These are phyloP conservation scores for Cenchrus purpureus DNA, from an alignment of 176 grass and related monocot genomes.

Conservation along the genomic window DNA sequence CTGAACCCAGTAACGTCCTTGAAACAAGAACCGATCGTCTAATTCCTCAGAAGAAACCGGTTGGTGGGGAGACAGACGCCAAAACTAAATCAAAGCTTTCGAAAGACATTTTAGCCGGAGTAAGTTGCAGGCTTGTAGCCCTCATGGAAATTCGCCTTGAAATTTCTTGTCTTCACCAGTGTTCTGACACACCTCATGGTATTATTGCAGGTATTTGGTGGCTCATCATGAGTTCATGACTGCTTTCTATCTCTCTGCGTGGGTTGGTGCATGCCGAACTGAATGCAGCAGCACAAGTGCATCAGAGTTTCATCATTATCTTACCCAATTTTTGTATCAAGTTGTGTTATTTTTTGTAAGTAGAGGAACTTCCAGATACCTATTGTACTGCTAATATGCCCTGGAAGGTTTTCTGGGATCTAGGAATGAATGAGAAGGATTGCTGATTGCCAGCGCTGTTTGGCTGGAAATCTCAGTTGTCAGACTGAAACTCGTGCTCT, in stretches of 20 bases:
- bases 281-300: not conserved
- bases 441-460: not conserved
- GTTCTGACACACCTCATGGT: not conserved
- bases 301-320: not conserved
- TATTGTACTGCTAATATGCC: not conserved
- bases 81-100: constrained; percentile 68
- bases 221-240: constrained; percentile 34
- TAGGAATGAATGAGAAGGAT: not conserved
- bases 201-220: constrained; percentile 59
- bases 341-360: not conserved
- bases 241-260: not conserved
- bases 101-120: constrained; percentile 74
- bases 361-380: not conserved
- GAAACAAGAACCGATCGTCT: constrained; percentile 52
- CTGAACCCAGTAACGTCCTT: constrained; percentile 23
- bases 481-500: not conserved
- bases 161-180: not conserved
- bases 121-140: constrained; percentile 44
- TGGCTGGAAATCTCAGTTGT: not conserved
- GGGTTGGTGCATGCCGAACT: constrained; percentile 5
- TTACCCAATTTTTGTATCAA: not conserved
- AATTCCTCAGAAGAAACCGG: constrained; percentile 66
- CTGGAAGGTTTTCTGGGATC: constrained; percentile 11
- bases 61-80: constrained; percentile 38
- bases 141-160: not conserved